These are phyloP conservation scores for Gypsophila paniculata DNA, from an alignment of 179 eudicot genomes.

Conservation along the genomic window DNA sequence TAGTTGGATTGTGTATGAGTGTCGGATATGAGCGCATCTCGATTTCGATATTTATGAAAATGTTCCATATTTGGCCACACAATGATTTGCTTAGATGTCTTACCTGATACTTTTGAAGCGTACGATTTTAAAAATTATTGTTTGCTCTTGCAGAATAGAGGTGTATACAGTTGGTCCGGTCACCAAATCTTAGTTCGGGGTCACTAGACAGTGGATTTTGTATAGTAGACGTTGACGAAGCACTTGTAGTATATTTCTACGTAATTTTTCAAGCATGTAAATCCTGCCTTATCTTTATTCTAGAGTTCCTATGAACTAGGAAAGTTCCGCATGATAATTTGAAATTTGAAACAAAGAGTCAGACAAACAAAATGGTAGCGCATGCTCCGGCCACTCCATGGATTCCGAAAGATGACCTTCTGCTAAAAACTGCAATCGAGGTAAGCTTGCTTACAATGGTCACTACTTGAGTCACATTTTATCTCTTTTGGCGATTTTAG, in stretches of 20 bases:
- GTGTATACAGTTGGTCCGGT: background rate
- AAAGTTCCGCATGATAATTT: background rate
- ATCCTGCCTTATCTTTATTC: background rate
- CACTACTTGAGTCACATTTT: background rate
- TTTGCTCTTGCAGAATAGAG: conserved; percentile 11
- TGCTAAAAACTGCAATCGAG: conserved; percentile 68
- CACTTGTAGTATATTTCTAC: background rate
- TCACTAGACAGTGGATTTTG: background rate
- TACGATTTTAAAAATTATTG: background rate
- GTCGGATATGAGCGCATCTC: background rate
- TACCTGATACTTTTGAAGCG: background rate
- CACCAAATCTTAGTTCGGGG: background rate
- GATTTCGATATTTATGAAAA: background rate
- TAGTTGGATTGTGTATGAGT: background rate
- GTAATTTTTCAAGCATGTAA: background rate
- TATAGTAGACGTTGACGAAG: background rate
- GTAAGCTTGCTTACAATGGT: conserved; percentile 24
- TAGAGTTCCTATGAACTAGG: background rate
- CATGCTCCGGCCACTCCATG: conserved; percentile 46
- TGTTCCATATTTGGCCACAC: background rate
- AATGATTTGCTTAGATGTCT: background rate
- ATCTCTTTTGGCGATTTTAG: background rate
- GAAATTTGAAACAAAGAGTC: background rate
- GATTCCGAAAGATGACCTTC: conserved; percentile 57
- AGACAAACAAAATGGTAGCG: conserved; percentile 48